These are phyloP conservation scores for Cyberlindnera americana DNA, from an alignment of 805 yeast genomes.

Conservation along the genomic window DNA sequence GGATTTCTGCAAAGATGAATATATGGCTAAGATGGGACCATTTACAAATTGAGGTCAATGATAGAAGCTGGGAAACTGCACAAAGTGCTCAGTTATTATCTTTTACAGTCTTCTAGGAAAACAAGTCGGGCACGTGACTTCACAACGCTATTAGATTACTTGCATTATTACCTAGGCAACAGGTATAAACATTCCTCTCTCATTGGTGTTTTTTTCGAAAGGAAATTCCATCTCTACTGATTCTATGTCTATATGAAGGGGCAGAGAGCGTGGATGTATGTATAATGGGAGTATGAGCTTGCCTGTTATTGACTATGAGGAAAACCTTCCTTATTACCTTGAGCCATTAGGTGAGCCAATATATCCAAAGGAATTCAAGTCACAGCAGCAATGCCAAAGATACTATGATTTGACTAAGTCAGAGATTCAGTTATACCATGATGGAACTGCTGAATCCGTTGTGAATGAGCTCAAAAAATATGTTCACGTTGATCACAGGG, in stretches of 20 bases:
- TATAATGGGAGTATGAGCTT: constrained; percentile 1
- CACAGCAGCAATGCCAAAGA: constrained; percentile 5
- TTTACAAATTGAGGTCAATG: constrained; percentile 35
- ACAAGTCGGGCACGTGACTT: not conserved
- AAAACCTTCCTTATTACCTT: constrained; percentile 1
- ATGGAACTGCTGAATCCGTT: not conserved
- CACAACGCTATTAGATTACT: not conserved
- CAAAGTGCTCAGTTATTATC: constrained; percentile 25
- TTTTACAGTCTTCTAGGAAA: constrained; percentile 5
- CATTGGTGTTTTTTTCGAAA: too few species aligned
- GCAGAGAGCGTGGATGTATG: too few species aligned
- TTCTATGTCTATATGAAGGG: not conserved
- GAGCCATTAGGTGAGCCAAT: constrained; percentile 5
- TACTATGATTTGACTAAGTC: constrained; percentile 7
- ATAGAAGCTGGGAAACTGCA: constrained; percentile 36
- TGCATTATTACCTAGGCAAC: too few species aligned
- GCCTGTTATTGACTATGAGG: constrained; percentile 6
- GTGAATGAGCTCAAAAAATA: not conserved
- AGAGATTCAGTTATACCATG: constrained; percentile 6
- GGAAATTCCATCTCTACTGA: too few species aligned
- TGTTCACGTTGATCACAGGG: not conserved
- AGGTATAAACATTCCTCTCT: too few species aligned
- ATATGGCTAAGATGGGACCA: constrained; percentile 39
- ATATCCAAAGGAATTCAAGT: not conserved
- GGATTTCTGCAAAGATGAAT: constrained; percentile 29